Evolutionary conservation across 2,329 filamentous ascomycete species (phyloP).

Genomic region (Sarocladiaceae sp.): DNA sequence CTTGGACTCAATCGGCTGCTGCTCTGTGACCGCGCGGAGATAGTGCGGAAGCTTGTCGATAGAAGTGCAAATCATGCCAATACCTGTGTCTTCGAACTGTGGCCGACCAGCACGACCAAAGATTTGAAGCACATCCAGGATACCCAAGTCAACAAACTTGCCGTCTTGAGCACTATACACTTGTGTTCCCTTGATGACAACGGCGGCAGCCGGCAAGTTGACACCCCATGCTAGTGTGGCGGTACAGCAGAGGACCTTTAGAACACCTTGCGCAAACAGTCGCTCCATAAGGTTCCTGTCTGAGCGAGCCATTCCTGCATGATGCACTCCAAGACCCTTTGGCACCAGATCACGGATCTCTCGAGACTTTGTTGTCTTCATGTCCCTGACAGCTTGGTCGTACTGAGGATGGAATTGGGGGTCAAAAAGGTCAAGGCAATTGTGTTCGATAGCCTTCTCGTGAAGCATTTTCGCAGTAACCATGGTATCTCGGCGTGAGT

Average conservation of each 20-base stretch:
- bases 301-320: conserved; percentile 91
- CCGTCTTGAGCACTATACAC: conserved; percentile 94
- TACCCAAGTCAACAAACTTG: conserved; percentile 93
- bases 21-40: conserved; percentile 84
- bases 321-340: conserved; percentile 90
- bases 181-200: conserved; percentile 97
- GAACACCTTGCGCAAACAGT: conserved; percentile 82
- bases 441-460: conserved; percentile 78
- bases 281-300: conserved; percentile 95
- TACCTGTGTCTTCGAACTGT: conserved; percentile 95
- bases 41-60: conserved; percentile 93
- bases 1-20: conserved; percentile 94
- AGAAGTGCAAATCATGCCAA: conserved; percentile 96
- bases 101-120: conserved; percentile 97
- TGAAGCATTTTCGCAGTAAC: conserved; percentile 79
- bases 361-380: conserved; percentile 77
- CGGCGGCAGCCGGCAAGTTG: conserved; percentile 91
- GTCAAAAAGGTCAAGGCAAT: conserved; percentile 76
- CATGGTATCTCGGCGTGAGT: conserved; percentile 90
- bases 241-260: conserved; percentile 96
- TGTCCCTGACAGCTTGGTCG: conserved; percentile 71
- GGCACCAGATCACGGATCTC: conserved; percentile 84
- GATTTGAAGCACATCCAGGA: conserved; percentile 94
- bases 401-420: conserved; percentile 73
- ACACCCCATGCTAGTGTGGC: conserved; percentile 98